Conservation (phyloP, 495 filamentous ascomycete species). For the Schizothecium vesticola region DNA sequence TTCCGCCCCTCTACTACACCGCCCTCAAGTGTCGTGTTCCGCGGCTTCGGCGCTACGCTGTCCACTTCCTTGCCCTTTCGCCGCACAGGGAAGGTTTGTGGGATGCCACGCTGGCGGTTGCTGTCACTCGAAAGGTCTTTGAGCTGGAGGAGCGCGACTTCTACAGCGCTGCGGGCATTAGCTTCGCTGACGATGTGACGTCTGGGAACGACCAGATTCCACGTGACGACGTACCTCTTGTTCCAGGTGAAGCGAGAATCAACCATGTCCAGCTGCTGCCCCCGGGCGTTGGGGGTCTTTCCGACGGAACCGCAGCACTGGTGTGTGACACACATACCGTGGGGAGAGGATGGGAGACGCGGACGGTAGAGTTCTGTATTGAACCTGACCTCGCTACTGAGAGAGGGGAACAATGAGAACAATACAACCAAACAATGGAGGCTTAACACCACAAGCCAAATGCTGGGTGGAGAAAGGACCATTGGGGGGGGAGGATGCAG, state of each 20-base stretch:
- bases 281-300: too few species aligned
- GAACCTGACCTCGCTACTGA: too few species aligned
- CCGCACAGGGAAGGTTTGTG: slow-evolving; percentile 53
- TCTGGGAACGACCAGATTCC: too few species aligned
- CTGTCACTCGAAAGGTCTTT: slow-evolving; percentile 29
- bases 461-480: too few species aligned
- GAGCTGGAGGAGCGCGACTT: slow-evolving; percentile 34
- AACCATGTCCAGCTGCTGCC: slow-evolving; percentile 17
- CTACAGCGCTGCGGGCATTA: neutral
- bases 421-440: too few species aligned
- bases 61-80: slow-evolving; percentile 32
- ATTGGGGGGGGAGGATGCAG: too few species aligned
- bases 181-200: neutral
- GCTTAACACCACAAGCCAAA: too few species aligned
- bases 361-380: too few species aligned
- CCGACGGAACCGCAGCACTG: too few species aligned
- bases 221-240: neutral
- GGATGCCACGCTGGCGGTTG: slow-evolving; percentile 23
- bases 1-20: slow-evolving; percentile 48
- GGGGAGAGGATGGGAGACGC: too few species aligned
- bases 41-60: slow-evolving; percentile 38
- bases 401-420: too few species aligned
- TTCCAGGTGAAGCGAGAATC: neutral
- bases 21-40: slow-evolving; percentile 54
- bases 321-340: too few species aligned